phyloP scores from a whole-genome alignment of 2,329 filamentous ascomycete species.

The Scedosporium boydii region DNA sequence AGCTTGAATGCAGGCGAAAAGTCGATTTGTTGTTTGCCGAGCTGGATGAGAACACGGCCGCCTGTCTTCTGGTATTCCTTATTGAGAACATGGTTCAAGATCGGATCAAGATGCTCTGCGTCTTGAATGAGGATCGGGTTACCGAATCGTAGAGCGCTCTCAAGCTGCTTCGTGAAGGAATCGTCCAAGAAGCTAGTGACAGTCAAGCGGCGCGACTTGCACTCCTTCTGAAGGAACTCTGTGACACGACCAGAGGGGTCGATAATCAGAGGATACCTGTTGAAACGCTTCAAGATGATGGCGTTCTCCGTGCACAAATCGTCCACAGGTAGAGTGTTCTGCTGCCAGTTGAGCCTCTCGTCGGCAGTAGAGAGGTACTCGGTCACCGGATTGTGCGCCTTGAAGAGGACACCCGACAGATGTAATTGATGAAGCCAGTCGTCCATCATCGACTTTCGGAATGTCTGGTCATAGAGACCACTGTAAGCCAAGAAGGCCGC shows the following conservation, averaged over 20 bases:
- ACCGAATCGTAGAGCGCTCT: slow-evolving; percentile 93
- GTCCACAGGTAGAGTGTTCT: slow-evolving; percentile 85
- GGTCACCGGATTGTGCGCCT: slow-evolving; percentile 86
- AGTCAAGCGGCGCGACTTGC: slow-evolving; percentile 73
- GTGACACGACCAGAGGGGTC: slow-evolving; percentile 92
- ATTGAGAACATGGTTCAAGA: slow-evolving; percentile 96
- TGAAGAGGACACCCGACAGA: slow-evolving; percentile 87
- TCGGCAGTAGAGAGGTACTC: slow-evolving; percentile 96
- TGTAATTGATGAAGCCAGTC: slow-evolving; percentile 94
- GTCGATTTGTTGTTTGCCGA: slow-evolving; percentile 97
- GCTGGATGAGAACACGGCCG: slow-evolving; percentile 93
- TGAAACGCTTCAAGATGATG: slow-evolving; percentile 95
- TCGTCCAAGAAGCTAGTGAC: slow-evolving; percentile 98
- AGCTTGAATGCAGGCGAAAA: slow-evolving; percentile 96
- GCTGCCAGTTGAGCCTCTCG: slow-evolving; percentile 90
- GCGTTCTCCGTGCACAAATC: slow-evolving; percentile 98
- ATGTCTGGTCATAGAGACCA: slow-evolving; percentile 95
- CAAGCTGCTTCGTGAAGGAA: slow-evolving; percentile 94
- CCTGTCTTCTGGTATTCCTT: slow-evolving; percentile 99
- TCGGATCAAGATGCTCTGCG: slow-evolving; percentile 91
- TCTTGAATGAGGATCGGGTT: slow-evolving; percentile 98
- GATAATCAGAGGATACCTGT: slow-evolving; percentile 95
- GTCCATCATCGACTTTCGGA: slow-evolving; percentile 94
- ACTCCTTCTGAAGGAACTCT: slow-evolving; percentile 91
- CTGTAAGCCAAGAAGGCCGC: slow-evolving; percentile 95